These are phyloP conservation scores for Populus deltoides DNA, from an alignment of 345 rosid genomes.

Conservation along the genomic window DNA sequence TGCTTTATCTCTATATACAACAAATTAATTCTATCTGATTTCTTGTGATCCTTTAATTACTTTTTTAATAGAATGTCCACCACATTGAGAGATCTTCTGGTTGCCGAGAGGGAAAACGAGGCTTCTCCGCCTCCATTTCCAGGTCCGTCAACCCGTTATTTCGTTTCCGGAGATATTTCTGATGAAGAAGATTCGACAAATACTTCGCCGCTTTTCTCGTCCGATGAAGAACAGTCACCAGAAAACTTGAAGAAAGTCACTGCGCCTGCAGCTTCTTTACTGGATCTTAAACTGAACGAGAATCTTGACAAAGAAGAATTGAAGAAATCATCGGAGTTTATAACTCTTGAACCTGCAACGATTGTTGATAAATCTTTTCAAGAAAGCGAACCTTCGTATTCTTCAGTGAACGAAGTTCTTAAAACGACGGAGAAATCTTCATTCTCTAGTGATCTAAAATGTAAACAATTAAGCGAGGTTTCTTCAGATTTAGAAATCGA, in stretches of 20 bases:
- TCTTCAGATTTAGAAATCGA: background rate
- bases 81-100: slow-evolving; percentile 4
- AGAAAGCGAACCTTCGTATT: background rate
- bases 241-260: background rate
- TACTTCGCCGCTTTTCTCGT: background rate
- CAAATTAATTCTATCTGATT: background rate
- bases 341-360: background rate
- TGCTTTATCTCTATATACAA: background rate
- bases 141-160: background rate
- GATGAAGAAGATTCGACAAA: background rate
- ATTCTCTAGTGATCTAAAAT: background rate
- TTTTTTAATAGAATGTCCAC: slow-evolving; percentile 11
- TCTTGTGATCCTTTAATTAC: background rate
- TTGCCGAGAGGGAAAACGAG: slow-evolving; percentile 10
- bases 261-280: background rate
- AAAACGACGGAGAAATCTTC: background rate
- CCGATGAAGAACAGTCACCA: background rate
- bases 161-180: background rate
- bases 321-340: background rate
- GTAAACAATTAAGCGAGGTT: background rate
- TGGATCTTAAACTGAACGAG: background rate
- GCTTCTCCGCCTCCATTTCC: background rate
- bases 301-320: too few relatives aligned
- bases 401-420: background rate
- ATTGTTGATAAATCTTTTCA: background rate